These are phyloP conservation scores for Lolium multiflorum DNA, from an alignment of 176 grass and related monocot genomes.

Conservation along the genomic window DNA sequence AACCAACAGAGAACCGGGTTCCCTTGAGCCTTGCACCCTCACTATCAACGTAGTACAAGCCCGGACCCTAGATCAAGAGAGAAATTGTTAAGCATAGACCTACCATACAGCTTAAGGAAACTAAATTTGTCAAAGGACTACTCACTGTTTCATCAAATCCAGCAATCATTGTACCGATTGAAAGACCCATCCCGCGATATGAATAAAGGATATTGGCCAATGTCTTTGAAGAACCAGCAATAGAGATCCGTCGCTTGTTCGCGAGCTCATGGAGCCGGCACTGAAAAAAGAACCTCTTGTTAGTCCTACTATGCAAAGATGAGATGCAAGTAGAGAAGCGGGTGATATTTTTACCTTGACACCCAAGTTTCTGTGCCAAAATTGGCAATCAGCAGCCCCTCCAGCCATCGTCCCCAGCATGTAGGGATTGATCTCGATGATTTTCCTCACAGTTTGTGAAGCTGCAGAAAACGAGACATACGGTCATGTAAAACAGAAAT, in stretches of 20 bases:
- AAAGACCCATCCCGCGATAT: conserved; percentile 88
- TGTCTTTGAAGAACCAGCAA: conserved; percentile 82
- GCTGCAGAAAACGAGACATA: conserved; percentile 43
- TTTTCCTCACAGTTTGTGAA: conserved; percentile 94
- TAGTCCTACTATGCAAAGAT: neutral
- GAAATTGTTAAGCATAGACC: neutral
- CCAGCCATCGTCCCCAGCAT: conserved; percentile 98
- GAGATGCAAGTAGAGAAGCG: conserved; percentile 13
- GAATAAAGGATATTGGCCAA: conserved; percentile 93
- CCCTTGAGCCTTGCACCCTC: conserved; percentile 93
- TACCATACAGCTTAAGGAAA: neutral
- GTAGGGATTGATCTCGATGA: conserved; percentile 98
- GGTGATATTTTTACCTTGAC: conserved; percentile 65
- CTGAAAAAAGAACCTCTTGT: conserved; percentile 45
- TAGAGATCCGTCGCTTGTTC: conserved; percentile 93
- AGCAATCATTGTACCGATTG: conserved; percentile 97
- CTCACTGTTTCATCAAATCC: conserved; percentile 95
- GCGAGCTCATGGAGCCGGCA: conserved; percentile 90
- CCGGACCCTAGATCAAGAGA: conserved; percentile 71
- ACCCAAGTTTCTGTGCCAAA: conserved; percentile 95
- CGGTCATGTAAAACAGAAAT: neutral
- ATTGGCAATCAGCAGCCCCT: conserved; percentile 96
- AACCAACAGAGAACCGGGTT: conserved; percentile 89
- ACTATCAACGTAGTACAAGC: conserved; percentile 96
- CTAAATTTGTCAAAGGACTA: neutral